These are phyloP conservation scores for Phalaenopsis aphrodite DNA, from an alignment of 106 monocot species.

Conservation along the genomic window DNA sequence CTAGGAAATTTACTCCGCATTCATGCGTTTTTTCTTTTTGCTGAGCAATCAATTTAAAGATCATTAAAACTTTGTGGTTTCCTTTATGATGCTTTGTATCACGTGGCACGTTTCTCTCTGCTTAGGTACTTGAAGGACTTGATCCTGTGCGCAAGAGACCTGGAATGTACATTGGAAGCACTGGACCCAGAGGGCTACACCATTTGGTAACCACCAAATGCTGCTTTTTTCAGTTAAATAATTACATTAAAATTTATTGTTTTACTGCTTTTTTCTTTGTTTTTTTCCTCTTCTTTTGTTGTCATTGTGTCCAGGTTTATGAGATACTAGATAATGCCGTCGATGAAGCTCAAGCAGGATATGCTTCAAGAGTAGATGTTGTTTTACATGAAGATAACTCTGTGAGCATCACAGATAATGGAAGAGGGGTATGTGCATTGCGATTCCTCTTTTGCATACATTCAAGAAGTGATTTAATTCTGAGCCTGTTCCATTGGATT, in stretches of 20 bases:
- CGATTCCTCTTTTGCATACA: background rate
- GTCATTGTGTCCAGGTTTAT: slow-evolving; percentile 54
- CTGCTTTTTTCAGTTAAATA: background rate
- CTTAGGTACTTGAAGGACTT: slow-evolving; percentile 88
- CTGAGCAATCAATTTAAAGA: background rate
- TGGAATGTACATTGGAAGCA: slow-evolving; percentile 99
- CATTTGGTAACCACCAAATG: slow-evolving; percentile 60
- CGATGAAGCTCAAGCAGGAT: slow-evolving; percentile 98
- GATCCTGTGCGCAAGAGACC: slow-evolving; percentile 98
- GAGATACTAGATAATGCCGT: slow-evolving; percentile 95
- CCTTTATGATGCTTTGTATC: background rate
- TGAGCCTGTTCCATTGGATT: background rate
- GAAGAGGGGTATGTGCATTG: slow-evolving; percentile 67
- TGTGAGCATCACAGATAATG: slow-evolving; percentile 85
- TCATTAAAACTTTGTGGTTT: background rate
- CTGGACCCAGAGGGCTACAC: slow-evolving; percentile 91
- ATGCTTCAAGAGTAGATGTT: slow-evolving; percentile 77
- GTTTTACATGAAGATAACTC: slow-evolving; percentile 79
- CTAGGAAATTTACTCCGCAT: background rate
- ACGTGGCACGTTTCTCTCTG: background rate
- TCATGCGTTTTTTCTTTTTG: background rate
- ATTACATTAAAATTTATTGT: background rate
- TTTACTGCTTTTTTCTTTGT: background rate
- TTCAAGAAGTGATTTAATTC: background rate
- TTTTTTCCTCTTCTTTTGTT: slow-evolving; percentile 1